These are phyloP conservation scores for Botryotinia convoluta DNA, from an alignment of 2,329 filamentous ascomycete species.

Conservation along the genomic window DNA sequence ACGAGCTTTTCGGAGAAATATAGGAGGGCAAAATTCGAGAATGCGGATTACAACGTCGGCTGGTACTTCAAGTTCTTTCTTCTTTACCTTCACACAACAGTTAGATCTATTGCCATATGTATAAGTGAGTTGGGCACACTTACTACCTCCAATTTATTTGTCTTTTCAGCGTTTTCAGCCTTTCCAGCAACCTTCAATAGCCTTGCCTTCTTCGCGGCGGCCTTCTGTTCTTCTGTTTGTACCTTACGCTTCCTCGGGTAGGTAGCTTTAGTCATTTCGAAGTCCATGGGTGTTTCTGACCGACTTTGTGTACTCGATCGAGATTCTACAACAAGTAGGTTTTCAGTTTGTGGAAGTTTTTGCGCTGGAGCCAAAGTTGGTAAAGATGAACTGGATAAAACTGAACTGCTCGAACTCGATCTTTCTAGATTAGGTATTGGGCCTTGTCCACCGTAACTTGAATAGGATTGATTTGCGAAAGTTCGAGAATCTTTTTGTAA, in stretches of 20 bases:
- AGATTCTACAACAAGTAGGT: constrained; percentile 17
- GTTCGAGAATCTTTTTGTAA: background rate
- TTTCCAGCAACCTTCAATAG: constrained; percentile 15
- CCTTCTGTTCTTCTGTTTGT: constrained; percentile 4
- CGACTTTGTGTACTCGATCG: constrained; percentile 17
- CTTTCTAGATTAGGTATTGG: constrained; percentile 1
- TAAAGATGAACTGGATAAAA: background rate
- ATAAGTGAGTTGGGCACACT: constrained; percentile 16
- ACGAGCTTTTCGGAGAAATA: constrained; percentile 35
- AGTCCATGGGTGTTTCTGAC: constrained; percentile 12
- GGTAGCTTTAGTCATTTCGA: constrained; percentile 10
- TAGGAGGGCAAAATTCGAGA: constrained; percentile 35
- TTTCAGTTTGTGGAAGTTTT: constrained; percentile 2
- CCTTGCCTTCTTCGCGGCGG: constrained; percentile 20
- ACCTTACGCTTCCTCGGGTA: constrained; percentile 25
- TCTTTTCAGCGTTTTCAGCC: constrained; percentile 23
- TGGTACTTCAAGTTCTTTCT: constrained; percentile 23
- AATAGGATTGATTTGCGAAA: background rate
- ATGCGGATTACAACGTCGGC: constrained; percentile 35
- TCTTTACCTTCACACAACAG: constrained; percentile 17
- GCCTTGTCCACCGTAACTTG: background rate
- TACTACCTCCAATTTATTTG: constrained; percentile 26
- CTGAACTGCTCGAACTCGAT: constrained; percentile 7
- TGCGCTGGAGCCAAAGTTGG: constrained; percentile 10
- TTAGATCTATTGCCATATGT: constrained; percentile 18